These are phyloP conservation scores for Colletotrichum liriopes DNA, from an alignment of 2,329 filamentous ascomycete species.

Conservation along the genomic window DNA sequence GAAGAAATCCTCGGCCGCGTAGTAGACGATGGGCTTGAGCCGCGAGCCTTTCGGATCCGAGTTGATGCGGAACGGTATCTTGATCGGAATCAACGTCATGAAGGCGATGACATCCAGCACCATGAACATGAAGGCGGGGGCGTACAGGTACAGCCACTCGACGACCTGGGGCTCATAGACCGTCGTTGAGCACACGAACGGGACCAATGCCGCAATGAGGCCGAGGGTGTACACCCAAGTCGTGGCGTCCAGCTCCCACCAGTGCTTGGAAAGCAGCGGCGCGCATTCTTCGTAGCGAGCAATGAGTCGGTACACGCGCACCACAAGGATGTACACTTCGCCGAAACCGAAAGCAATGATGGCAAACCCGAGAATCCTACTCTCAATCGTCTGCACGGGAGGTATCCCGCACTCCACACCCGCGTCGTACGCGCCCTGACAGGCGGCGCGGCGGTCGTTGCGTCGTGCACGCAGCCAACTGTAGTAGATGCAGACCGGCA, in stretches of 20 bases:
- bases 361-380: constrained; percentile 36
- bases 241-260: constrained; percentile 40
- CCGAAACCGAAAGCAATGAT: constrained; percentile 40
- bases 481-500: constrained; percentile 41
- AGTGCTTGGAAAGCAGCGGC: constrained; percentile 35
- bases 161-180: constrained; percentile 38
- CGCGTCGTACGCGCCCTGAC: constrained; percentile 27
- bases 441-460: constrained; percentile 32
- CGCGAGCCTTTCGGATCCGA: constrained; percentile 37
- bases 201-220: constrained; percentile 38
- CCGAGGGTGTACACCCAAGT: constrained; percentile 40
- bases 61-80: constrained; percentile 39
- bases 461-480: constrained; percentile 38
- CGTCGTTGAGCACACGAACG: constrained; percentile 38
- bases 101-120: constrained; percentile 37
- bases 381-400: constrained; percentile 34
- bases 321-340: constrained; percentile 40
- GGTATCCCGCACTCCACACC: constrained; percentile 31
- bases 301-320: constrained; percentile 40
- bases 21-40: constrained; percentile 41
- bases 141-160: constrained; percentile 41
- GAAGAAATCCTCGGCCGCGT: constrained; percentile 41
- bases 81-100: constrained; percentile 38
- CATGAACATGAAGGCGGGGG: constrained; percentile 41
- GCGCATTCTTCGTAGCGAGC: constrained; percentile 33